Percentiles rank a stretch among this genome's conserved stretches.
Conservation (phyloP, 2,329 filamentous ascomycete genomes). For the Paecilomyces fulvus region DNA sequence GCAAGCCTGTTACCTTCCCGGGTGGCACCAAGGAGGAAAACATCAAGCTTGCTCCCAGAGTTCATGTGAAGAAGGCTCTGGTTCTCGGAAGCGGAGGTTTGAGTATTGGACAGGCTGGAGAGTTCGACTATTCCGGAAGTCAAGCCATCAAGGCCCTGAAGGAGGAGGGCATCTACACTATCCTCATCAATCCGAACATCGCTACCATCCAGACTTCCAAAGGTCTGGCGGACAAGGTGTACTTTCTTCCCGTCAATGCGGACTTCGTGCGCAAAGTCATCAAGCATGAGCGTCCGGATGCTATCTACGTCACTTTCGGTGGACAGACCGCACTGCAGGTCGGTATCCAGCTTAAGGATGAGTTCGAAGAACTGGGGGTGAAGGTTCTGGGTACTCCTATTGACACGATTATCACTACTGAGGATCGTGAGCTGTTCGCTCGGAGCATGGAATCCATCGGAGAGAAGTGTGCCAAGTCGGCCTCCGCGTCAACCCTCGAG, state of each 20-base stretch:
- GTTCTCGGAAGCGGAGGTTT: constrained; percentile 90
- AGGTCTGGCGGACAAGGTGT: constrained; percentile 95
- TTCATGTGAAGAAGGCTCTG: constrained; percentile 87
- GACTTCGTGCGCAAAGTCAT: constrained; percentile 98
- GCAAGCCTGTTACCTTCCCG: constrained; percentile 72
- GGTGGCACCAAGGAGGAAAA: constrained; percentile 77
- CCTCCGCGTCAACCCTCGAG: constrained; percentile 78
- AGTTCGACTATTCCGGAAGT: constrained; percentile 97
- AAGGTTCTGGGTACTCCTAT: constrained; percentile 94
- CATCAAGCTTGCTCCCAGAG: constrained; percentile 63
- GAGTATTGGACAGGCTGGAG: constrained; percentile 94
- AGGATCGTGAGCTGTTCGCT: constrained; percentile 94
- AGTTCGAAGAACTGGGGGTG: constrained; percentile 86
- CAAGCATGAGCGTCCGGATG: constrained; percentile 84
- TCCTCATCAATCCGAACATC: constrained; percentile 98
- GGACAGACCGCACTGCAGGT: constrained; percentile 95
- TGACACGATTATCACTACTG: constrained; percentile 95
- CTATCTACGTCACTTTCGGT: constrained; percentile 96
- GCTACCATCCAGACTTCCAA: constrained; percentile 98
- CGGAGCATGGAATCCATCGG: constrained; percentile 97
- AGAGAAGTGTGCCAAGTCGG: constrained; percentile 96
- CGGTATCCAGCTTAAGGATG: constrained; percentile 94
- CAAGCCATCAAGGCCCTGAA: constrained; percentile 98
- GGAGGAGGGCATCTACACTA: constrained; percentile 95
- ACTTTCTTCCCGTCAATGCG: constrained; percentile 93